Base-by-base conservation (phyloP, 441 rosid species). In the Corymbia citriodora region DNA sequence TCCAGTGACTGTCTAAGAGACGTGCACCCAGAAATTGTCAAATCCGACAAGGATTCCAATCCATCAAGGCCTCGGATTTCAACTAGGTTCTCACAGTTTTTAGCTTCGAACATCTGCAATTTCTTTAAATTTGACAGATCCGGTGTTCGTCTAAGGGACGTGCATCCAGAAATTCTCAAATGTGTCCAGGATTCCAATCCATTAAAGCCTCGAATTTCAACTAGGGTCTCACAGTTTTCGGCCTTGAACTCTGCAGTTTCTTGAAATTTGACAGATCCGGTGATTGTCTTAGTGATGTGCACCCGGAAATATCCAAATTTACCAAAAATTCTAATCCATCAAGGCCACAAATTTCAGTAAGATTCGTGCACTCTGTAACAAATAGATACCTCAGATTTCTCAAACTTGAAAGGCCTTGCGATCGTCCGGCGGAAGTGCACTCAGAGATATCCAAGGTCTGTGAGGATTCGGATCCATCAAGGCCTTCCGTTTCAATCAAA, bases 11-110 rank as follows among this genome's bases (percentile, higher is more conserved):
- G 40, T 68, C 74, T 9, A 31, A 33, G 11, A 5, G 0, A 4
- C 21, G 0, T 68, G 27, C 0, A 40, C 81, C 81, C 25, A 18
- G 12, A 33, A 33, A 1, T 70, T 4, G 18, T 2, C 0, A 18
- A 5, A 3, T 4, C 7, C 0, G 1, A 0, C 0, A 23, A 23
- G 15, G 16, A 72, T 72, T 19, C 4, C 10, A 7, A 72, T 5
- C 49, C 15, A 45, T 72, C 50, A 19, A 7, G 83, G 13, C 2
- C 5, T 36, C 5, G 25, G 36, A 72, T 1, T 72, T 2, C 9
- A 0, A 5, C 0, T 6, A 19, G 1, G 27, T 40, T 40, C 4
- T 40, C 5, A 4, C 45, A 40, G 45, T 4, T 40, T 25, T 13
- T 13, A 59, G 65, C 65, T 9, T 25, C 0, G 21, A 9, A 23